Conservation (phyloP, 495 filamentous ascomycete genomes). For the Talaromyces nanjingensis region DNA sequence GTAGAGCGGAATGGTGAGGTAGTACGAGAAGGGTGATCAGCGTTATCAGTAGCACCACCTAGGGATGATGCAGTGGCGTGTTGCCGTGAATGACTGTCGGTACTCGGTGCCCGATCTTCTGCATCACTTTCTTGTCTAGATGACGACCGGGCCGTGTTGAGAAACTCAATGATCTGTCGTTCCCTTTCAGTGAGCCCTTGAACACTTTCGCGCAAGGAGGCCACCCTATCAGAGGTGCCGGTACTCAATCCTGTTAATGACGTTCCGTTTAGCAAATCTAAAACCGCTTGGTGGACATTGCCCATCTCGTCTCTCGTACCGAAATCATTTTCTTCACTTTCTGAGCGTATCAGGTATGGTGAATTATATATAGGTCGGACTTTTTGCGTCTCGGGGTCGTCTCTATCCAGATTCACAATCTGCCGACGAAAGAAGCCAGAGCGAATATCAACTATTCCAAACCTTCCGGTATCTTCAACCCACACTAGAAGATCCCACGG, state of each 20-base stretch:
- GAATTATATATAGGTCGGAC: conserved; percentile 41
- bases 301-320: conserved; percentile 17
- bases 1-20: conserved; percentile 24
- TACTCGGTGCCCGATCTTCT: conserved; percentile 25
- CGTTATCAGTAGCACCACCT: conserved; percentile 17
- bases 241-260: neutral
- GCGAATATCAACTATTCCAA: conserved; percentile 80
- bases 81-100: conserved; percentile 18
- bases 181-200: conserved; percentile 50
- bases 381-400: conserved; percentile 45
- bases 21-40: conserved; percentile 35
- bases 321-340: conserved; percentile 17
- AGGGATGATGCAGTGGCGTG: conserved; percentile 1
- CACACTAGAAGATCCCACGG: conserved; percentile 90
- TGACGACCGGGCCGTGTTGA: conserved; percentile 40
- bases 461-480: conserved; percentile 80
- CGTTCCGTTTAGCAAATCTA: conserved; percentile 23
- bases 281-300: conserved; percentile 23
- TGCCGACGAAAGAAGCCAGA: conserved; percentile 70
- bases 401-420: conserved; percentile 55
- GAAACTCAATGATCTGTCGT: conserved; percentile 50
- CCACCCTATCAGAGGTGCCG: neutral
- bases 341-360: conserved; percentile 24
- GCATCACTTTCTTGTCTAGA: conserved; percentile 28
- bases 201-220: conserved; percentile 29